Conservation (phyloP, 2,329 filamentous ascomycete genomes). For the Cladobotryum protrusum region DNA sequence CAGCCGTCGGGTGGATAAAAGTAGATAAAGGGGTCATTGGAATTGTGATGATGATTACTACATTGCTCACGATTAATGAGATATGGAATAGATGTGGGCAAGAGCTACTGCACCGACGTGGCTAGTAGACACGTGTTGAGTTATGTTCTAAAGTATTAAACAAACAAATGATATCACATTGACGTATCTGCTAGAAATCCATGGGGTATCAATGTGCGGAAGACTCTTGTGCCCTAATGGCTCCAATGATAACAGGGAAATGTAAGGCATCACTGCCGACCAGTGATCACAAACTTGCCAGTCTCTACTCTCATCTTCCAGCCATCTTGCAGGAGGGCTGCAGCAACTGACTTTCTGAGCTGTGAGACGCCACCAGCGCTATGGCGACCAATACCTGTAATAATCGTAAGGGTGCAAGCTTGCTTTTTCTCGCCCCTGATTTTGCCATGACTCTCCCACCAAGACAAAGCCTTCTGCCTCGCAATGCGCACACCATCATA, state of each 20-base stretch:
- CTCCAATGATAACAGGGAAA: no score
- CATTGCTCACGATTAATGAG: no score
- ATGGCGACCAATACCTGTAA: constrained; percentile 77
- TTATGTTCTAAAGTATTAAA: no score
- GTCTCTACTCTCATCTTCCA: constrained; percentile 74
- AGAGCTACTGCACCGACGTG: no score
- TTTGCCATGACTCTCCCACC: constrained; percentile 73
- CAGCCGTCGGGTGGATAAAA: constrained; percentile 54
- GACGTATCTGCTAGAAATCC: no score
- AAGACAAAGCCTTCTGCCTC: constrained; percentile 56
- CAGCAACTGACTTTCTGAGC: constrained; percentile 73
- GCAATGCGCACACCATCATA: constrained; percentile 76
- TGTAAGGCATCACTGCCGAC: constrained; percentile 29
- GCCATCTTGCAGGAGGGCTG: constrained; percentile 67
- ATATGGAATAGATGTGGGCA: no score
- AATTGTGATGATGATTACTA: constrained; percentile 38
- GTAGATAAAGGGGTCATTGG: constrained; percentile 48
- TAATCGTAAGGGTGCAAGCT: constrained; percentile 58
- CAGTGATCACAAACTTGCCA: constrained; percentile 65
- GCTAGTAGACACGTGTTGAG: no score
- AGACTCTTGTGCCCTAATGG: no score
- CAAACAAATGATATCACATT: no score
- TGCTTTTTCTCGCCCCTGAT: constrained; percentile 45
- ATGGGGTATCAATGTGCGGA: no score
- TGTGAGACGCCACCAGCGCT: constrained; percentile 69